Base-by-base conservation (phyloP, 2,329 filamentous ascomycete genomes). In the Arthrobotrys entomopaga region DNA sequence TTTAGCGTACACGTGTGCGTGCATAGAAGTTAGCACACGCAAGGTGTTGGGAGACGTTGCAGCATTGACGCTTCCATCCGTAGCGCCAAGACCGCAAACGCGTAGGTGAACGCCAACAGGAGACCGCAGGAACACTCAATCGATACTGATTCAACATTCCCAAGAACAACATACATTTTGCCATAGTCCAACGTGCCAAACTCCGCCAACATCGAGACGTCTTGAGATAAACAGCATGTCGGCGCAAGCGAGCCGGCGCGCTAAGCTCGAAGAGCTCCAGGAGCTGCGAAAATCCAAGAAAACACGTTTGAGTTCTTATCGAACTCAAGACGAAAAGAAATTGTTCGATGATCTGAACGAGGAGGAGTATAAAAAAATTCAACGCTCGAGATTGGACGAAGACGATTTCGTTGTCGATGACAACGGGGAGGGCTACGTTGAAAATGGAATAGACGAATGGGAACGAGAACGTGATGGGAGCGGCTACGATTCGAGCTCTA, bases 321-420 rank as follows among this genome's bases (percentile, higher is more conserved):
- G 97, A 82, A 88, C 97, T 75, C 87, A 92, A 79, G 90, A 98
- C 76, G 90, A 91, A 79, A 87, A 90, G 77, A 88, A 91, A 78
- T 85, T 99, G 50, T 99, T 98, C 83, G 95, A 98, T 76, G 93
- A 96, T 79, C 93, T 99, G 54, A 93, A 98, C 80, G 95, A 99
- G 79, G 94, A 95, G 79, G 91, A 91, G 59, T 99, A 99, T 85
- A 97, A 97, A 84, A 96, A 96, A 81, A 90, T 98, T 77, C 93
- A 99, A 13, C 88, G 95, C 48, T 88, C 90, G 65, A 90, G 95
- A 53, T 85, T 99, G 59, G 91, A 98, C 80, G 86, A 96, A 79
- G 95, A 99, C 79, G 95, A 99, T 83, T 99, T 99, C 80, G 94
- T 99, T 60, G 93, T 99, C 73, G 95, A 98, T 84, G 95, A 99